Evolutionary conservation across 2,329 filamentous ascomycete genomes (phyloP).

Genomic region (Akanthomyces dipterigenus): DNA sequence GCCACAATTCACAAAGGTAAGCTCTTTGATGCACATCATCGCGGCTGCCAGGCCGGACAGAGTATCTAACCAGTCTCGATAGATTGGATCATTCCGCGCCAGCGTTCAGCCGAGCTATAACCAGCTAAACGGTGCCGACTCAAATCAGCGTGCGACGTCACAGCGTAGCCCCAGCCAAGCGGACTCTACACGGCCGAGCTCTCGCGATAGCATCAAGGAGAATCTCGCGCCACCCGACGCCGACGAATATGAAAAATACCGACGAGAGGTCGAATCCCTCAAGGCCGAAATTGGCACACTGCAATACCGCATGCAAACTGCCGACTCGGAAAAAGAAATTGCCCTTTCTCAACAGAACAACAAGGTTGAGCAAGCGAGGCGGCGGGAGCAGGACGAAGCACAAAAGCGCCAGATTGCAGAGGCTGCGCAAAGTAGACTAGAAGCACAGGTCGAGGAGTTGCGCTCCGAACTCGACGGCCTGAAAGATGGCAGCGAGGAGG

Average conservation of each 20-base stretch:
- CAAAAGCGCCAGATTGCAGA: constrained; percentile 58
- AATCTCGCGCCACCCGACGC: constrained; percentile 52
- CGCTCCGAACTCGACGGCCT: constrained; percentile 46
- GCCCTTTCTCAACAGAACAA: constrained; percentile 70
- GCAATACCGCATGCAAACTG: constrained; percentile 78
- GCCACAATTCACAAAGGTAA: constrained; percentile 24
- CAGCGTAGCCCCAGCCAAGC: constrained; percentile 35
- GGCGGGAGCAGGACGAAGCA: constrained; percentile 80
- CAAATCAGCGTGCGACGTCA: constrained; percentile 31
- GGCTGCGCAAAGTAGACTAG: constrained; percentile 42
- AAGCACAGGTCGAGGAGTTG: constrained; percentile 42
- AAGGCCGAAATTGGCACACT: constrained; percentile 85
- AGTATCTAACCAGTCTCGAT: not conserved
- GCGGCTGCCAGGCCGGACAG: not conserved
- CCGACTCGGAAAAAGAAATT: constrained; percentile 83
- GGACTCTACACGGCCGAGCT: constrained; percentile 39
- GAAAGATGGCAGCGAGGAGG: constrained; percentile 42
- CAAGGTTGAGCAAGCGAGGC: constrained; percentile 72
- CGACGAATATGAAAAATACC: constrained; percentile 53
- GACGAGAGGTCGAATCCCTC: constrained; percentile 63
- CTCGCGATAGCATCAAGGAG: constrained; percentile 52
- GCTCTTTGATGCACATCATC: not conserved
- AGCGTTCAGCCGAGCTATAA: constrained; percentile 54
- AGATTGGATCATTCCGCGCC: constrained; percentile 34
- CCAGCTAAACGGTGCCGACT: constrained; percentile 48